Evolutionary conservation across 495 filamentous ascomycete species (phyloP), one percentile per base, ranked within the genome.

Genomic region (Tuber aestivum): DNA sequence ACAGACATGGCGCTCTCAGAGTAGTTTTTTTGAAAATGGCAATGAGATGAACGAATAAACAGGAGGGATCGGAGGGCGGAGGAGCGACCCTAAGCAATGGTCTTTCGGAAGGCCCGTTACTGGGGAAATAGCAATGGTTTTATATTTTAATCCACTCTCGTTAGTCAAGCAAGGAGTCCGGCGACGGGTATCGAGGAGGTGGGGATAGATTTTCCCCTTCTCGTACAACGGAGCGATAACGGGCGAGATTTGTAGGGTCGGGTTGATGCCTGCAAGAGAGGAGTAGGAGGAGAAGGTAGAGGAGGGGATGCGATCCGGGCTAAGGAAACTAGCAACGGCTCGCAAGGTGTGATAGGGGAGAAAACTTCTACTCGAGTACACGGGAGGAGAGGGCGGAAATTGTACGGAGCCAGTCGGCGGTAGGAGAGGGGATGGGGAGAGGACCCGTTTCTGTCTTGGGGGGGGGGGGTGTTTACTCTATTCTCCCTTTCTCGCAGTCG

Each of bases 1-100:
- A 83, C 81, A 75, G 78, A 80, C 81, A 83, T 83, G 65, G 68
- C 75, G 75, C 45, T 75, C 38, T 8, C 27, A 27, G 44, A 71
- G 41, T 40, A 23, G 41, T 40, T 44, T 71, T 10, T n/a, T n/a
- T n/a, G n/a, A 27, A 42, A 41, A 44, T 44, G 70, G 23, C 21
- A 20, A 61, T 61, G 44, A n/a, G 41, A 32, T 27, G 56, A 65
- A 65, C 27, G 27, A 32, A 65, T 65, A 27, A 35, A 65, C 35
- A 65, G 56, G 56, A 32, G n/a, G n/a, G 12, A 9, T n/a, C 3
- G n/a, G 56, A 32, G 56, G 8, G 56, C 35, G 16, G 56, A 65
- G 32, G 56, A 65, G 56, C 32, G 27, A 35, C 56, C 32, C 32
- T 32, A 14, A 6, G 27, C 12, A 35, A 65, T 35, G 56, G 18